Conservation (phyloP, 1,284 basidiomycete genomes). For the Gomphus bonarii region DNA sequence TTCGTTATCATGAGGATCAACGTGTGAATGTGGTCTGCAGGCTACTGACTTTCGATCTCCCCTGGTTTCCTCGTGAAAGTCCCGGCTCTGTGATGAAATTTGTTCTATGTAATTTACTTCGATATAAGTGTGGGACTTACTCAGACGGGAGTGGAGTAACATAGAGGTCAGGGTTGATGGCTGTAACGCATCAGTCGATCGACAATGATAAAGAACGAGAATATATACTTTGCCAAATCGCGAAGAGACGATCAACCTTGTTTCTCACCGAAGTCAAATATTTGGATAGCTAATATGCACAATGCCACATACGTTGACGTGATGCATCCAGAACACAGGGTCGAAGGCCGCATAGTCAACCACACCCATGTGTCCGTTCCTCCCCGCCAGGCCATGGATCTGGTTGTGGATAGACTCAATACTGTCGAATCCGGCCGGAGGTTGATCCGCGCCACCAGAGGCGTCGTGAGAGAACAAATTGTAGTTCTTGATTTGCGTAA, state of each 20-base stretch:
- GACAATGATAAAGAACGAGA: neutral
- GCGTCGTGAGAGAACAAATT: constrained; percentile 36
- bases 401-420: constrained; percentile 39
- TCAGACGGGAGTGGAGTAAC: constrained; percentile 16
- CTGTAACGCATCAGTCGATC: constrained; percentile 8
- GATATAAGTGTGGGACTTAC: neutral
- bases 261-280: neutral
- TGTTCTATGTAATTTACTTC: neutral
- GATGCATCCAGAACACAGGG: constrained; percentile 40
- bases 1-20: neutral
- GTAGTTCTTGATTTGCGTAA: constrained; percentile 31
- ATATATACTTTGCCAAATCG: constrained; percentile 26
- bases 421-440: constrained; percentile 30
- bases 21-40: neutral
- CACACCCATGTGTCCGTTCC: constrained; percentile 35
- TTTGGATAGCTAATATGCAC: neutral
- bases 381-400: constrained; percentile 32
- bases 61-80: constrained; percentile 4
- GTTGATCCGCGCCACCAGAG: constrained; percentile 17
- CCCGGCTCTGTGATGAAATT: neutral
- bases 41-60: constrained; percentile 1
- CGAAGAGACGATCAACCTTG: constrained; percentile 36
- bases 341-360: constrained; percentile 29
- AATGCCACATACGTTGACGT: constrained; percentile 16
- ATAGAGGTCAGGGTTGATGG: constrained; percentile 30